Evolutionary conservation across 2,329 filamentous ascomycete genomes (phyloP).

Genomic region (Immersiporthe knoxdaviesiana): DNA sequence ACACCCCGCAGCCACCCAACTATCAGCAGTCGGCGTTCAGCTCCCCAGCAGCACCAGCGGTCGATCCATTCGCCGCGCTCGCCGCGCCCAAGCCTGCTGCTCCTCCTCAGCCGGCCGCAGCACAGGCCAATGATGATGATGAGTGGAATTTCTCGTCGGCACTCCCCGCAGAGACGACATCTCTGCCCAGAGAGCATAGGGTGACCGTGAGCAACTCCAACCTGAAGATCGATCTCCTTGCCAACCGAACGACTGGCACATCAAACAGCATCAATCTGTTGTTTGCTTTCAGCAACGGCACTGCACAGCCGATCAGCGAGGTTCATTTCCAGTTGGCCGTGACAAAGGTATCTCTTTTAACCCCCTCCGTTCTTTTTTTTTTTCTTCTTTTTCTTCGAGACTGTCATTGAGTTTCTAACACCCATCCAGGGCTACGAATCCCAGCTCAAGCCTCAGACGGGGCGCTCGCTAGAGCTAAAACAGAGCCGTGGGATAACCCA

Average conservation of each 20-base stretch:
- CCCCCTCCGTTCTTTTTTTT: too few species aligned
- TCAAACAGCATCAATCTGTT: conserved; percentile 67
- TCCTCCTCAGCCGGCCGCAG: conserved; percentile 38
- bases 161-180: conserved; percentile 62
- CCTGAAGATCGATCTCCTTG: conserved; percentile 74
- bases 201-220: conserved; percentile 70
- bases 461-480: conserved; percentile 74
- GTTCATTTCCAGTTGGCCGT: conserved; percentile 92
- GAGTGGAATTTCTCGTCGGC: conserved; percentile 95
- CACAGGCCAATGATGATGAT: conserved; percentile 68
- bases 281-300: conserved; percentile 84
- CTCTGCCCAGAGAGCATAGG: conserved; percentile 61
- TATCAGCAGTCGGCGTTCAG: conserved; percentile 52
- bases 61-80: conserved; percentile 59
- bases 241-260: conserved; percentile 60
- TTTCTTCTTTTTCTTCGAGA: too few species aligned
- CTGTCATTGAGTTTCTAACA: background rate
- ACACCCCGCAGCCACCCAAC: conserved; percentile 55
- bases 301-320: conserved; percentile 70
- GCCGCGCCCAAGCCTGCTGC: conserved; percentile 43
- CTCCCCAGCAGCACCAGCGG: conserved; percentile 46
- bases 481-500: conserved; percentile 78
- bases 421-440: conserved; percentile 76
- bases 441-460: conserved; percentile 82
- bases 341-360: conserved; percentile 68